A percentile compares a stretch with the other conserved stretches of the same genome.
phyloP scores from a whole-genome alignment of 352 stramenopile species.

The Hyaloperonospora brassicae region DNA sequence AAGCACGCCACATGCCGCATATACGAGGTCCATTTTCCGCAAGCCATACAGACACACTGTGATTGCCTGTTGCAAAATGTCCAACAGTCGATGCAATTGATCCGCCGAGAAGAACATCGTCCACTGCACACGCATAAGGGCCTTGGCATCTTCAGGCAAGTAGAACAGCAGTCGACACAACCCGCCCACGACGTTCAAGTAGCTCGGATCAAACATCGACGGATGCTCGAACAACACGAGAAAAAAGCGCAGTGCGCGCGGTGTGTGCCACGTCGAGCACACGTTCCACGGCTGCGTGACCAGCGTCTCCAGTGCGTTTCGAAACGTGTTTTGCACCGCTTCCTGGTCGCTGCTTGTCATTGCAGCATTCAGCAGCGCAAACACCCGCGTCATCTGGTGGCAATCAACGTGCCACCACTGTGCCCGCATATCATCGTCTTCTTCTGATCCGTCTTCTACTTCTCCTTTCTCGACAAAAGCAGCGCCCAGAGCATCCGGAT shows the following conservation, averaged over 20 bases:
- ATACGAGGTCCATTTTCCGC: constrained; percentile 70
- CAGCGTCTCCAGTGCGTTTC: constrained; percentile 57
- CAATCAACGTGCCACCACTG: constrained; percentile 54
- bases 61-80: constrained; percentile 71
- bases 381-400: constrained; percentile 35
- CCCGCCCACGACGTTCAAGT: constrained; percentile 58
- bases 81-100: constrained; percentile 53
- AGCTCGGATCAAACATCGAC: constrained; percentile 70
- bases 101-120: constrained; percentile 41
- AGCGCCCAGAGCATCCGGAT: constrained; percentile 43
- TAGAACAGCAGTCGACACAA: constrained; percentile 69
- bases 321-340: constrained; percentile 62
- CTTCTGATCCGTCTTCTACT: constrained; percentile 5
- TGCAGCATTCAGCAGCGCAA: constrained; percentile 33
- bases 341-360: constrained; percentile 30
- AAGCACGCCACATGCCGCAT: constrained; percentile 56
- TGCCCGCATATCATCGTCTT: constrained; percentile 7
- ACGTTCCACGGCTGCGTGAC: constrained; percentile 70
- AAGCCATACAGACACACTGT: constrained; percentile 65
- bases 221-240: constrained; percentile 69
- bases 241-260: constrained; percentile 47
- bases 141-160: constrained; percentile 37
- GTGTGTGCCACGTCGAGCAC: constrained; percentile 56
- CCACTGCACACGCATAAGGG: constrained; percentile 49
- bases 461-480: constrained; percentile 31